Base-by-base conservation (phyloP, 805 yeast genomes). In the Zygoascus tannicola region DNA sequence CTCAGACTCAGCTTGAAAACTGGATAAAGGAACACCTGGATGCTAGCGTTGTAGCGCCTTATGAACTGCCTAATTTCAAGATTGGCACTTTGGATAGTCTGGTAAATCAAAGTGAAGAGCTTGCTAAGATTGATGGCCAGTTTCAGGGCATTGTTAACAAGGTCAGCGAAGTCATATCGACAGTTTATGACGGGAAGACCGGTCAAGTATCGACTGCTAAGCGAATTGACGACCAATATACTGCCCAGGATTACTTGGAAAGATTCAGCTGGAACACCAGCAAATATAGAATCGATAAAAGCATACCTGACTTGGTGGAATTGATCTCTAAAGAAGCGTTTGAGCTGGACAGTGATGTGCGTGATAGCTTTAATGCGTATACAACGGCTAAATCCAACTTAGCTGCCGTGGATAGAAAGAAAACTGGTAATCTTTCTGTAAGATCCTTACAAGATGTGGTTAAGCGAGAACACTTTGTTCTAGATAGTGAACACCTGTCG, bases 11-110 rank as follows among this genome's bases (percentile, higher is more conserved):
- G 49, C 51, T 63, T 46, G 56, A 59, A 47, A 49, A 51, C 35
- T 62, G 67, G 66, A 45, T 61, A 35, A 52, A 50, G 46, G 52
- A 53, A 37, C 49, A 59, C 26, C 38, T 54, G 18, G 87, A 18
- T 28, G 52, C 56, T 35, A 71, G 74, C 34, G 78, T 75, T 40
- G 69, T 85, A 28, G 62, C 70, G 43, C 67, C 72, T 44, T 75
- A 83, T 46, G 67, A 70, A 30, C 70, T 87, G 41, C 97, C 97
- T 5, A 78, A 73, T 49, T 90, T 92, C 65, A 90, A 92, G 63
- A 85, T 92, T 50, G 97, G 97, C 22, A 88, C 97, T 10, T 74
- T 92, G 58, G 99, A 92, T 64, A 81, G 87, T 23, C 73, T 92
- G 48, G 94, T 92, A 44, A 79, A 82, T 55, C 88, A 88, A 64